Conservation (phyloP, 108 stramenopile genomes). For the Aurantiochytrium sp. region DNA sequence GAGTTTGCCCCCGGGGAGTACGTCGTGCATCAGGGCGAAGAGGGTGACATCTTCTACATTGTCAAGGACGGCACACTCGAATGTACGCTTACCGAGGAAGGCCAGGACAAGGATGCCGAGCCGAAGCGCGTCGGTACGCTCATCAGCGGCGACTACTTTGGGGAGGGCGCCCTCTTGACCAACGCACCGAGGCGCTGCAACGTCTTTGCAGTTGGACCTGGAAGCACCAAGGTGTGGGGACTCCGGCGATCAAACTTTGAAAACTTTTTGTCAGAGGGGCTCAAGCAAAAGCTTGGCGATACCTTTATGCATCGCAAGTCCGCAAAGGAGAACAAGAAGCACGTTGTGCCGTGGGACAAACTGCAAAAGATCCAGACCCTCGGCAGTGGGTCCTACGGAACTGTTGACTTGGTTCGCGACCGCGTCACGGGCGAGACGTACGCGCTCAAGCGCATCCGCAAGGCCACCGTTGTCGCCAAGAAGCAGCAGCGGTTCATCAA, state of each 20-base stretch:
- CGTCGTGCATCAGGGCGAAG: conserved; percentile 23
- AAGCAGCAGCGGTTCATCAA: conserved; percentile 8
- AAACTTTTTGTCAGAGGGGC: not conserved
- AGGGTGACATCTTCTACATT: conserved; percentile 28
- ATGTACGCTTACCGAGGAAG: not conserved
- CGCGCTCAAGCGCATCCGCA: not conserved
- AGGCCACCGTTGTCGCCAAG: not conserved
- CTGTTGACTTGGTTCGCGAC: not conserved
- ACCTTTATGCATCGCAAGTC: not conserved
- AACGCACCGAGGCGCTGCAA: conserved; percentile 85
- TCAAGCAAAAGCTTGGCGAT: not conserved
- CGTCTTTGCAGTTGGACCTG: conserved; percentile 9
- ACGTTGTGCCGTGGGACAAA: not conserved
- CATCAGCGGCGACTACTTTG: conserved; percentile 76
- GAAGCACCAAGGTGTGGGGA: not conserved
- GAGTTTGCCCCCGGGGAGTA: conserved; percentile 17
- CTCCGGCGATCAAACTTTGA: not conserved
- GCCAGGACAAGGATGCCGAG: not conserved
- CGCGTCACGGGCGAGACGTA: not conserved
- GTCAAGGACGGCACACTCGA: not conserved
- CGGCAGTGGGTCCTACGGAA: not conserved
- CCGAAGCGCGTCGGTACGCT: conserved; percentile 6
- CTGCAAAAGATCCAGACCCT: not conserved
- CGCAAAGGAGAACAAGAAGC: not conserved
- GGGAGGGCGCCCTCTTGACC: conserved; percentile 87